Evolutionary conservation across 169 alveolate genomes (phyloP), one percentile per base, ranked within the genome.

Genomic region (Cryptosporidium canis): DNA sequence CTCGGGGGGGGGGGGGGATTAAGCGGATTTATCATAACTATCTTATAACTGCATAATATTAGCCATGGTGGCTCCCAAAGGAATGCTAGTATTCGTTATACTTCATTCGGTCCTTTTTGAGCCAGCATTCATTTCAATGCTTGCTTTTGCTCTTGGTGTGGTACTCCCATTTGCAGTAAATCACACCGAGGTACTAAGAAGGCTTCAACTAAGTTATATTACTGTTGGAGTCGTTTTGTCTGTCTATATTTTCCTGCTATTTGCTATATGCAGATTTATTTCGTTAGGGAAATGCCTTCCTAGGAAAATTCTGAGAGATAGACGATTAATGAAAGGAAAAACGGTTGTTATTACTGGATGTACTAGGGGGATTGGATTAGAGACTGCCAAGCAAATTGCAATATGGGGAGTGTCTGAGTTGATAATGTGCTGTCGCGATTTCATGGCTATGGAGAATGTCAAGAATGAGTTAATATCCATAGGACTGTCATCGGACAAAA

Each of bases 321-420:
- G 24, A 8, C 29, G 37, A 14, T 33, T 77, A 58, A 24, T 90
- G 72, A 45, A 48, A 14, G 85, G 87, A 16, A 48, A 83, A 12
- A 85, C 83, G 4, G 90, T 90, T 9, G 51, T 90, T 4, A 90
- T 92, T 1, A 92, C 95, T 2, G 96, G 96, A 18, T 90, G 94
- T 14, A 87, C 87, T 12, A 67, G 94, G 11, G 96, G 96, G 4
- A 91, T 94, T 21, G 96, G 96, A 5, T 65, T 83, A 33, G 96
- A 92, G 90, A 90, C 93, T 18, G 94, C 93, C 3, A 84, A 85
- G 71, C 91, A 71, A 39, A 77, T 94, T 35, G 93, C 85, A 37
- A 35, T 47, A 45, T 91, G 93, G 93, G 95, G 94, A 33, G 95
- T 94, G 7, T 90, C 92, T 21, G 93, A 77, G 41, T 70, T 94